phyloP scores from a whole-genome alignment of 2,329 filamentous ascomycete genomes.

The Trichoderma sp. region DNA sequence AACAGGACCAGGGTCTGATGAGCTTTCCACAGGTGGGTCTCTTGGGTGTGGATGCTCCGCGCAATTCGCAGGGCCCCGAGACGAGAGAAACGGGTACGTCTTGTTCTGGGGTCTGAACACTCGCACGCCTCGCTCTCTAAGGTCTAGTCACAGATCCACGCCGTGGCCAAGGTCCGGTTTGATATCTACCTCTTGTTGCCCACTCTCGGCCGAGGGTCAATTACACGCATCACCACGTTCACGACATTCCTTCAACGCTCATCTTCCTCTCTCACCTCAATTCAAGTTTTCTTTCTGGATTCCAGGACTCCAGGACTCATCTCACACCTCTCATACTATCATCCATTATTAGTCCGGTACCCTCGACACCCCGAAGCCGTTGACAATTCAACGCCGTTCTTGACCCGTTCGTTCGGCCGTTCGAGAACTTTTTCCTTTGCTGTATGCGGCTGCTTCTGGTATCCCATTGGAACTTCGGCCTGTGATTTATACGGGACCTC shows the following conservation, averaged over 20 bases:
- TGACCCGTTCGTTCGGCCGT: conserved; percentile 54
- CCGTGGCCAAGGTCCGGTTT: conserved; percentile 17
- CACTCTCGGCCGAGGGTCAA: conserved; percentile 23
- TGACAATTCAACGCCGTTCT: conserved; percentile 26
- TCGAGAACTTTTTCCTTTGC: conserved; percentile 27
- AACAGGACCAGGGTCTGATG: conserved; percentile 31
- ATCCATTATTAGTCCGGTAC: neutral
- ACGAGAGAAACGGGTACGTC: conserved; percentile 23
- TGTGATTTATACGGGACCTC: conserved; percentile 4
- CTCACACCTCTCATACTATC: neutral
- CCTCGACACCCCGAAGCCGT: conserved; percentile 12
- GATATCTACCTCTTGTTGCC: conserved; percentile 31
- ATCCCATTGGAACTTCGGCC: conserved; percentile 5
- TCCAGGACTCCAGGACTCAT: conserved; percentile 27
- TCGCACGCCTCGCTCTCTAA: conserved; percentile 22
- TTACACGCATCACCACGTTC: conserved; percentile 32
- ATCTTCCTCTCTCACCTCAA: conserved; percentile 23
- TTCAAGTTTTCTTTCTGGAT: conserved; percentile 21
- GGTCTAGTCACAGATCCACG: conserved; percentile 15
- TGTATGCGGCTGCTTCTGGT: conserved; percentile 24
- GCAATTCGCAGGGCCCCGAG: conserved; percentile 36
- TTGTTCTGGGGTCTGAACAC: conserved; percentile 10
- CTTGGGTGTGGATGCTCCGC: conserved; percentile 37
- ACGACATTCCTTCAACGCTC: conserved; percentile 40
- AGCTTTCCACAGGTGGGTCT: conserved; percentile 29